Evolutionary conservation across 805 yeast species (phyloP).

Genomic region (Suhomyces vadensis): DNA sequence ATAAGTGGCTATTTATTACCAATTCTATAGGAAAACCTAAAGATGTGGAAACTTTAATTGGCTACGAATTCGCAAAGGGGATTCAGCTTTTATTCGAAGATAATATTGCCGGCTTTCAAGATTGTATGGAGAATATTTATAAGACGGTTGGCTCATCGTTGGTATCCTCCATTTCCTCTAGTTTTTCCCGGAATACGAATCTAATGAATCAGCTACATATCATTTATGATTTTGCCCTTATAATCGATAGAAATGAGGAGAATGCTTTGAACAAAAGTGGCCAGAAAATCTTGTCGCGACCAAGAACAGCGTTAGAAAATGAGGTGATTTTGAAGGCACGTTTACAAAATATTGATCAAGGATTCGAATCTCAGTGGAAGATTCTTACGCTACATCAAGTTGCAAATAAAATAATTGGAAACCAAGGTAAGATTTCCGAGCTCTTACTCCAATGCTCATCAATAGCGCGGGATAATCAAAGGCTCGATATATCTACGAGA

Average conservation of each 20-base stretch:
- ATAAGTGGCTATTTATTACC: conserved; percentile 58
- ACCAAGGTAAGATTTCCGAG: conserved; percentile 42
- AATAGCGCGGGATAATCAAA: conserved; percentile 64
- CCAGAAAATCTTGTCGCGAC: conserved; percentile 6
- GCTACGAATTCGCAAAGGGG: conserved; percentile 66
- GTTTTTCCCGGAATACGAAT: conserved; percentile 36
- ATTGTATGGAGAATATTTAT: conserved; percentile 52
- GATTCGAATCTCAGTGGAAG: conserved; percentile 59
- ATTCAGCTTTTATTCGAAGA: conserved; percentile 44
- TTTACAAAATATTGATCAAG: conserved; percentile 37
- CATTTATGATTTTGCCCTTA: conserved; percentile 34
- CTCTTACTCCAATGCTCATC: conserved; percentile 61
- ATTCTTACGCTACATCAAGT: conserved; percentile 61
- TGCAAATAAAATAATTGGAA: conserved; percentile 27
- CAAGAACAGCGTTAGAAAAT: conserved; percentile 11
- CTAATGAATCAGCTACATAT: conserved; percentile 41
- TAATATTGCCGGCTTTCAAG: conserved; percentile 34
- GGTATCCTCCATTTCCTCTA: conserved; percentile 38
- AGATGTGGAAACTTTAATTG: conserved; percentile 55
- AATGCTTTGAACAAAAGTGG: conserved; percentile 7
- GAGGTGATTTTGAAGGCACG: conserved; percentile 28
- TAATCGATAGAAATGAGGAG: conserved; percentile 17
- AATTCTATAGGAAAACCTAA: conserved; percentile 44
- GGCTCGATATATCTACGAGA: conserved; percentile 72
- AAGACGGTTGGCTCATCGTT: conserved; percentile 61